These are phyloP conservation scores for Pleurotus cornucopiae DNA, from an alignment of 768 basidiomycete species.

Conservation along the genomic window DNA sequence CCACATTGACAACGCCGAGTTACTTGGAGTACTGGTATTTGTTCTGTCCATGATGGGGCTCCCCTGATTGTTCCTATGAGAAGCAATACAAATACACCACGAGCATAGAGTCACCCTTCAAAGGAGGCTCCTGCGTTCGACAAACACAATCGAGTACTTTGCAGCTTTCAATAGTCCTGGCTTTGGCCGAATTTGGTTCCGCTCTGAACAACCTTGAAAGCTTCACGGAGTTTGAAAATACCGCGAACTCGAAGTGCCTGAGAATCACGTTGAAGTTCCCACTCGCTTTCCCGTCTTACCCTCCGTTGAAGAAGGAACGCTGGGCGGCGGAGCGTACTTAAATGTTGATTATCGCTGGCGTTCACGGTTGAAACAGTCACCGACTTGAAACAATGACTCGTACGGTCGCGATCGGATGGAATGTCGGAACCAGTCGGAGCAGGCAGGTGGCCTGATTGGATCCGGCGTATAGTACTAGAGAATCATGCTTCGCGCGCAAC, in stretches of 20 bases:
- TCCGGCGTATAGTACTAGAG: background rate
- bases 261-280: background rate
- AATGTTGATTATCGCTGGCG: background rate
- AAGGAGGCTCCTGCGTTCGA: no score
- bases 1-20: no score
- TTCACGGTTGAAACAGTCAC: background rate
- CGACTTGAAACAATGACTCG: background rate
- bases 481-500: background rate
- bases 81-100: no score
- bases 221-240: background rate
- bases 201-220: background rate
- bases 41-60: no score
- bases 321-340: background rate
- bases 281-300: background rate
- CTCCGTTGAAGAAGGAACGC: conserved; percentile 1
- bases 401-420: background rate
- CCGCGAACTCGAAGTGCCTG: background rate
- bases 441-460: background rate
- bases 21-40: no score
- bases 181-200: no score
- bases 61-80: no score
- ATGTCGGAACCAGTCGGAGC: conserved; percentile 3
- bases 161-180: no score
- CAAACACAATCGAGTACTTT: no score
- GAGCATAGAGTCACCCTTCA: no score